These are phyloP conservation scores for Ogataea siamensis DNA, from an alignment of 805 yeast genomes.

Conservation along the genomic window DNA sequence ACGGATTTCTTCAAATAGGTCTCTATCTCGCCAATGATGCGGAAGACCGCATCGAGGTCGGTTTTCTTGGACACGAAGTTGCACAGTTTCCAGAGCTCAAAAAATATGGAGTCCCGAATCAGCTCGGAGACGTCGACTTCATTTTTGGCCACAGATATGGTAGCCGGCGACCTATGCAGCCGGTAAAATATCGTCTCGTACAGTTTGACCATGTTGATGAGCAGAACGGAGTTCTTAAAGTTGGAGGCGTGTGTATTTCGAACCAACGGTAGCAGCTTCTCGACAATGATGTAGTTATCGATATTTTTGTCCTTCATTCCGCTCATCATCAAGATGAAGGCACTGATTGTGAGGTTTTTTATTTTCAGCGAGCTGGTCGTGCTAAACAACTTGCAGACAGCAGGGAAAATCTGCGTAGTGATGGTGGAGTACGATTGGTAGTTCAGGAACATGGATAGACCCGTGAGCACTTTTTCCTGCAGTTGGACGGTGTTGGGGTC, in stretches of 20 bases:
- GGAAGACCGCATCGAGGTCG: conserved; percentile 26
- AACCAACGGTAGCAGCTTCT: conserved; percentile 78
- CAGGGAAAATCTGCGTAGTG: conserved; percentile 74
- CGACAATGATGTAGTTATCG: conserved; percentile 69
- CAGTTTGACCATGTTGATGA: conserved; percentile 30
- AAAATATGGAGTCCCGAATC: conserved; percentile 32
- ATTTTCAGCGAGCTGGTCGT: conserved; percentile 82
- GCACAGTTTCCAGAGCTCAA: conserved; percentile 36
- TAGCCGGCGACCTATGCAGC: conserved; percentile 22
- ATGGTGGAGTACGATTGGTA: conserved; percentile 50
- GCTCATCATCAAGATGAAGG: conserved; percentile 54
- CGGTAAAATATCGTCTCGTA: conserved; percentile 32
- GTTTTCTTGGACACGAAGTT: conserved; percentile 21
- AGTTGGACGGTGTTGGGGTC: conserved; percentile 24
- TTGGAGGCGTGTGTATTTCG: conserved; percentile 35
- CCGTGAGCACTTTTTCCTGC: conserved; percentile 35
- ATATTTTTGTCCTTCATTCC: conserved; percentile 47
- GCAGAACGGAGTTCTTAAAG: conserved; percentile 31
- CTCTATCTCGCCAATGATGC: conserved; percentile 21
- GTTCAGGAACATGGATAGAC: conserved; percentile 29
- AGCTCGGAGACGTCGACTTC: conserved; percentile 31
- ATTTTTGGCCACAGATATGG: conserved; percentile 24
- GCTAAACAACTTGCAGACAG: conserved; percentile 67
- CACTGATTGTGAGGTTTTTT: conserved; percentile 62
- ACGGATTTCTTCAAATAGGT: conserved; percentile 18